Percentiles rank a stretch among this genome's conserved stretches.
These are phyloP conservation scores for Ustilago crameri DNA, from an alignment of 1,284 basidiomycete species.

Conservation along the genomic window DNA sequence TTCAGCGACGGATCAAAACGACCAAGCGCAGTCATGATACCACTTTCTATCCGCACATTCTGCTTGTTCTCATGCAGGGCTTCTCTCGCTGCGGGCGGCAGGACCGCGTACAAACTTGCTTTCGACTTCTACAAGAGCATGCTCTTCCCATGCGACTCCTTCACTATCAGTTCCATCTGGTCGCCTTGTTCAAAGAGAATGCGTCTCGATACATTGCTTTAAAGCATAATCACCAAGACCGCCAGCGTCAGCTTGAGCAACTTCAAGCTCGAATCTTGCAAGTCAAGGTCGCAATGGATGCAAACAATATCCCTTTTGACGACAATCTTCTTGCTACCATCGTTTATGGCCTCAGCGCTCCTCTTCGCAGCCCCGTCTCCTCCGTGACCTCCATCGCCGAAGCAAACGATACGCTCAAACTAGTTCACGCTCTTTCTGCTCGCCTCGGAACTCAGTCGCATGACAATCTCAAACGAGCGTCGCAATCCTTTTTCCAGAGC, in stretches of 20 bases:
- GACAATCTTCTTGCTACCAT: conserved; percentile 37
- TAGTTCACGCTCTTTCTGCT: conserved; percentile 9
- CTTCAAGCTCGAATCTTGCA: conserved; percentile 12
- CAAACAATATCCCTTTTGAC: conserved; percentile 13
- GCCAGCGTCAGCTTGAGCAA: conserved; percentile 5
- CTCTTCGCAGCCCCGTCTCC: conserved; percentile 19
- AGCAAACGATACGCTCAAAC: background rate
- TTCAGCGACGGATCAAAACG: background rate
- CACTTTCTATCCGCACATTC: conserved; percentile 1
- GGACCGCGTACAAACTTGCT: conserved; percentile 18
- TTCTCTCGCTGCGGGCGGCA: conserved; percentile 4
- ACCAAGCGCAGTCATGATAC: background rate
- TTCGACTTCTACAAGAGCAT: conserved; percentile 7
- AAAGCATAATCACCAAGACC: background rate
- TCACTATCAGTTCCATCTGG: conserved; percentile 34
- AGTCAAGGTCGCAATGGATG: conserved; percentile 24
- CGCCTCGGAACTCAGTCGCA: background rate
- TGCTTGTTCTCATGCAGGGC: conserved; percentile 21
- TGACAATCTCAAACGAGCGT: background rate
- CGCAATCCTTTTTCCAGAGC: background rate
- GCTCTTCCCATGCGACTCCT: conserved; percentile 4
- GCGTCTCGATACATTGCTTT: background rate
- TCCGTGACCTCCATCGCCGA: background rate
- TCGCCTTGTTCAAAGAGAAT: conserved; percentile 20
- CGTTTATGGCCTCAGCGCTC: conserved; percentile 25